Evolutionary conservation across 2,329 filamentous ascomycete species (phyloP).

Genomic region (Botrytis pseudocinerea): DNA sequence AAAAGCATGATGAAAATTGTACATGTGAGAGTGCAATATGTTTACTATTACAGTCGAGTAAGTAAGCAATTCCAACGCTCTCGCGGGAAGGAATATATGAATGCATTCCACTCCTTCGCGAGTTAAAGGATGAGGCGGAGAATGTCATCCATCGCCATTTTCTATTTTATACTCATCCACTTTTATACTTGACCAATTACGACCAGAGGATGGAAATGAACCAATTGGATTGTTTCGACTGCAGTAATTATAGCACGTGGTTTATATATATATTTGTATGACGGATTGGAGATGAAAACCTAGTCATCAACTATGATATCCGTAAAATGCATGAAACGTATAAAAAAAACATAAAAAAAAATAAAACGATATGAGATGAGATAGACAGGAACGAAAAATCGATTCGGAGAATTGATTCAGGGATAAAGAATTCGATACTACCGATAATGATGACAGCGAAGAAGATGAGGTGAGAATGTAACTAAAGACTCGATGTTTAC

Average conservation of each 20-base stretch:
- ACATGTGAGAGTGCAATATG: not conserved
- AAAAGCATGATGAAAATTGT: not conserved
- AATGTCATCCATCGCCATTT: not conserved
- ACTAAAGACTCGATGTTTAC: not conserved
- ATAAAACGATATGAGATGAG: not conserved
- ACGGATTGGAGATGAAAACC: not conserved
- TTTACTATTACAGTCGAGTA: not conserved
- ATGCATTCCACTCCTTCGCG: not conserved
- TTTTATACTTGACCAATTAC: not conserved
- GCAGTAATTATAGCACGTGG: not conserved
- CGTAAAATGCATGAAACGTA: not conserved
- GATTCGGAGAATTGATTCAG: not conserved
- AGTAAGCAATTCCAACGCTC: not conserved
- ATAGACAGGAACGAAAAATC: not conserved
- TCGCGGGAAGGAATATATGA: not conserved
- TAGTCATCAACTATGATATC: not conserved
- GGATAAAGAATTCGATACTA: not conserved
- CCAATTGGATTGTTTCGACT: not conserved
- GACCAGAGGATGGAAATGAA: not conserved
- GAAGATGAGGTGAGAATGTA: constrained; percentile 1
- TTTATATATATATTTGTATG: not conserved
- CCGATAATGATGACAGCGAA: not conserved
- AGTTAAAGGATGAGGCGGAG: not conserved
- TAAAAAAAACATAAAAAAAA: no score
- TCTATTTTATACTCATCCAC: no score